Evolutionary conservation across 768 basidiomycete species (phyloP).

Genomic region (Amanita molliuscula): DNA sequence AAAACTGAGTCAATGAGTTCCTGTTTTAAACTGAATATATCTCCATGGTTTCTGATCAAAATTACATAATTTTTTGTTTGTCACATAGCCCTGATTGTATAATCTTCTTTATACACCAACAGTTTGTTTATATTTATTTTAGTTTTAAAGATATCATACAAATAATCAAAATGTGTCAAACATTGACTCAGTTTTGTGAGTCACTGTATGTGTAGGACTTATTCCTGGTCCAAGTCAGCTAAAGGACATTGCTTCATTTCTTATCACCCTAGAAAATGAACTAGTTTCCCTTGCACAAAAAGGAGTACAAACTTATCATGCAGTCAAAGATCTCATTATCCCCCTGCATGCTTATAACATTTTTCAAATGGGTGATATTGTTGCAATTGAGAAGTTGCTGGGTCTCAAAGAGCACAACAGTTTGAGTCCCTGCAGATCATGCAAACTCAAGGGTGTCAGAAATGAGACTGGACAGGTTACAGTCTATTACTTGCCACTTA

Average conservation of each 20-base stretch:
- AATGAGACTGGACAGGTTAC: neutral
- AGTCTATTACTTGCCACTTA: neutral
- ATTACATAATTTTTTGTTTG: no score
- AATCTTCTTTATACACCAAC: no score
- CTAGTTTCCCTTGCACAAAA: conserved; percentile 15
- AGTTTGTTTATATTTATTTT: no score
- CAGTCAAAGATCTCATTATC: conserved; percentile 1
- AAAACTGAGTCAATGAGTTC: no score
- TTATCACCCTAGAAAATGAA: conserved; percentile 25
- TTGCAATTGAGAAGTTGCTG: conserved; percentile 14
- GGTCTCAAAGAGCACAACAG: conserved; percentile 25
- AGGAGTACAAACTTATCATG: neutral
- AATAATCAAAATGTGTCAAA: no score
- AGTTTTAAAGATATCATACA: no score
- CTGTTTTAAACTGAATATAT: no score
- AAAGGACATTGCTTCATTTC: conserved; percentile 27
- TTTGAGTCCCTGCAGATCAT: conserved; percentile 12
- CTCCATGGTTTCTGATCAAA: no score
- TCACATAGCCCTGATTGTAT: no score
- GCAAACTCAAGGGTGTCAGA: neutral
- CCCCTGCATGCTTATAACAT: conserved; percentile 13
- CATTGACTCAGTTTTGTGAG: no score
- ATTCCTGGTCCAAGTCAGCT: conserved; percentile 32
- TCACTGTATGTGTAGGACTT: no score
- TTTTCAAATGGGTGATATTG: conserved; percentile 15